Percentiles rank a stretch among this genome's conserved stretches.
Conservation (phyloP, 371 early-diverging fungal genomes). For the Syncephalastrum contaminatum region DNA sequence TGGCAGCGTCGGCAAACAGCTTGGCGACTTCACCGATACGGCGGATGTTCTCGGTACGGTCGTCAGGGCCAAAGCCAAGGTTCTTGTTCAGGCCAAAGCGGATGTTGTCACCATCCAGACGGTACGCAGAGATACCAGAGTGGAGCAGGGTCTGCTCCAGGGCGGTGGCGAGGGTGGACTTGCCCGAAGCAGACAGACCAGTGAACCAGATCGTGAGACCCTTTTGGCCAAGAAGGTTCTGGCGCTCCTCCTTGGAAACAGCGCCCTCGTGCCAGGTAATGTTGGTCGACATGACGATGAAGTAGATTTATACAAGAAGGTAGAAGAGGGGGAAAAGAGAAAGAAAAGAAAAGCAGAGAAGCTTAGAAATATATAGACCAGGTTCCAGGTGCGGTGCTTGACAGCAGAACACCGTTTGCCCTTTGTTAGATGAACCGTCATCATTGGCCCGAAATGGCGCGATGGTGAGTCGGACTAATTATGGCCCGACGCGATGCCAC, state of each 20-base stretch:
- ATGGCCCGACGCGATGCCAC: no score
- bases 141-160: constrained; percentile 86
- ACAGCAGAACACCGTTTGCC: not conserved
- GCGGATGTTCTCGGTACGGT: constrained; percentile 92
- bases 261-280: constrained; percentile 90
- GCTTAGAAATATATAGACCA: not conserved
- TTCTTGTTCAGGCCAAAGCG: constrained; percentile 95
- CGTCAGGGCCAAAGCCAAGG: constrained; percentile 87
- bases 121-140: constrained; percentile 71
- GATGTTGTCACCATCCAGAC: constrained; percentile 95
- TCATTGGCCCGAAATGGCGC: constrained; percentile 9
- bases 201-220: constrained; percentile 93
- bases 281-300: constrained; percentile 65
- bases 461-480: not conserved
- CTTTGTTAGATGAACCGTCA: not conserved
- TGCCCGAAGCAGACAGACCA: constrained; percentile 93
- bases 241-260: constrained; percentile 76
- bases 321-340: not conserved
- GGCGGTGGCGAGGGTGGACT: constrained; percentile 89
- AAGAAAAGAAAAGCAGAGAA: not conserved
- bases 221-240: constrained; percentile 71
- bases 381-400: not conserved
- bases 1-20: constrained; percentile 84
- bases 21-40: constrained; percentile 90
- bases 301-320: not conserved